Conservation (phyloP, 495 filamentous ascomycete species). For the Penicillium ucsense region DNA sequence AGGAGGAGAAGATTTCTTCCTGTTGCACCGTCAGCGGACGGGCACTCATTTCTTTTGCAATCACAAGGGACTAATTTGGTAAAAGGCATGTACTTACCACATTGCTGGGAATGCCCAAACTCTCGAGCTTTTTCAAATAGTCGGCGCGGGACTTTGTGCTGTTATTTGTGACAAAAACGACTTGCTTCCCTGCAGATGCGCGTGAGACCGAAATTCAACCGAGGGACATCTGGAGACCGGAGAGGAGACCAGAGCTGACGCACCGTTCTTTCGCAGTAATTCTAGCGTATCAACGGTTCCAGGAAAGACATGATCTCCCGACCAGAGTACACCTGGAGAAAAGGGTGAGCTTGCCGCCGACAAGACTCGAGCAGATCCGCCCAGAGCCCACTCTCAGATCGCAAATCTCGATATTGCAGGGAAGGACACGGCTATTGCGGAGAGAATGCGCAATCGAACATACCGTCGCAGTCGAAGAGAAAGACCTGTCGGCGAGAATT, state of each 20-base stretch:
- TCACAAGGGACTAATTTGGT: too few species aligned
- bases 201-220: neutral
- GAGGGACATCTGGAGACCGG: neutral
- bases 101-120: constrained; percentile 66
- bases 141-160: constrained; percentile 90
- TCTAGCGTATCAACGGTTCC: constrained; percentile 76
- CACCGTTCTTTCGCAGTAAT: constrained; percentile 69
- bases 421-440: neutral
- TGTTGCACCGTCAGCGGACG: constrained; percentile 12
- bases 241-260: neutral
- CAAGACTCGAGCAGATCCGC: too few species aligned
- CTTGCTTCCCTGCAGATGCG: constrained; percentile 59
- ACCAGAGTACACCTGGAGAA: constrained; percentile 84
- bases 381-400: too few species aligned
- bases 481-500: constrained; percentile 53
- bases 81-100: constrained; percentile 30
- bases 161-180: constrained; percentile 98
- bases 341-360: too few species aligned
- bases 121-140: constrained; percentile 85
- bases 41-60: too few species aligned
- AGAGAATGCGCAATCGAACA: constrained; percentile 14
- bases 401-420: too few species aligned
- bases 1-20: constrained; percentile 94
- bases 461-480: constrained; percentile 95
- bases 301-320: constrained; percentile 79